These are phyloP conservation scores for Carex sylvatica DNA, from an alignment of 202 grass and related monocot species.

Conservation along the genomic window DNA sequence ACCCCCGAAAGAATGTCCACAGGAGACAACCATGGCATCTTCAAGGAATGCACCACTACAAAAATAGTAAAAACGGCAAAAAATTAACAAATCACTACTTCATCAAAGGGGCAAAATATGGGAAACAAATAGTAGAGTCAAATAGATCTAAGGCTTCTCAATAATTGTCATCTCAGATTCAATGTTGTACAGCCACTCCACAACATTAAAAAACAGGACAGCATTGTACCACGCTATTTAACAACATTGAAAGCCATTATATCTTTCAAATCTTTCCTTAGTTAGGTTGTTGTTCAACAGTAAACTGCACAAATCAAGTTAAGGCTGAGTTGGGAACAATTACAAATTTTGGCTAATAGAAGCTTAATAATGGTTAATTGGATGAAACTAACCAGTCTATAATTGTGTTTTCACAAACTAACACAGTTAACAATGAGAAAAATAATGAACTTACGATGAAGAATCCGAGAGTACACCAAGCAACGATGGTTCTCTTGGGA, in stretches of 20 bases:
- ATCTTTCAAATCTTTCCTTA: background rate
- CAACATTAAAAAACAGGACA: background rate
- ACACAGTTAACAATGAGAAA: conserved; percentile 15
- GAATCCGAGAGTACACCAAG: conserved; percentile 81
- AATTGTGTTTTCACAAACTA: background rate
- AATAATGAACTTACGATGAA: conserved; percentile 65
- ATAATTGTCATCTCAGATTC: background rate
- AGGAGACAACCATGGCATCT: conserved; percentile 79
- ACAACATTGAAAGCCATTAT: background rate
- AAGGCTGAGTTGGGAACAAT: background rate
- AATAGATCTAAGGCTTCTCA: background rate
- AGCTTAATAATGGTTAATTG: background rate
- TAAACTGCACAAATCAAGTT: background rate
- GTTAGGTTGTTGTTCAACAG: background rate
- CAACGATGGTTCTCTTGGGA: conserved; percentile 53
- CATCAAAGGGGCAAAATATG: background rate
- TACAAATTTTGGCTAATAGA: background rate
- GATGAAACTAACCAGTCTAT: background rate
- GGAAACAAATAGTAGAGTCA: background rate
- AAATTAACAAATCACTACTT: background rate
- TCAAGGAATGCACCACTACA: conserved; percentile 70
- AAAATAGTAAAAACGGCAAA: background rate
- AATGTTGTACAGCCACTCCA: background rate
- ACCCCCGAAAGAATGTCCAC: conserved; percentile 79
- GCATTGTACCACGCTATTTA: background rate